Base-by-base conservation (phyloP, 1,284 basidiomycete species). In the Papiliotrema terrestris region DNA sequence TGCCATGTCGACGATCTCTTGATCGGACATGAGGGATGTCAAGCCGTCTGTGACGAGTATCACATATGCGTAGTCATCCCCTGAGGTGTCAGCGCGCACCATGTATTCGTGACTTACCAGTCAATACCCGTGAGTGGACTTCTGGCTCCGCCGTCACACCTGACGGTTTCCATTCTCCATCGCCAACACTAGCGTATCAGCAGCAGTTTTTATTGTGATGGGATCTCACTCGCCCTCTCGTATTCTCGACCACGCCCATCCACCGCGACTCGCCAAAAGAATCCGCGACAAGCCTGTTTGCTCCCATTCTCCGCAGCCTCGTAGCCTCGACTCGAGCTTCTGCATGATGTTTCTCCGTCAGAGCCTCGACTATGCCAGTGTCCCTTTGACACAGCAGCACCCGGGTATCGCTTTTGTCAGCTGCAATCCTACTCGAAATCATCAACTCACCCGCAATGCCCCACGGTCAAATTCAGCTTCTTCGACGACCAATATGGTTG, bases 71-170 rank as follows among this genome's bases (percentile, higher is more conserved):
- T 87, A 89, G 50, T 87, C 83, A 8, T 78, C 72, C 36, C 87
- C 90, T 90, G 61, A n/a, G 20, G n/a, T 25, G 41, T 51, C 23
- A 49, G 36, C 42, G 47, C 17, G 35, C 11, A 37, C 11, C 6
- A 32, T 19, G 23, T 47, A 39, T 39, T 45, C 26, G 49, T 9
- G 37, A 62, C 77, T 59, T 52, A 88, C 90, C 89, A 63, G 86
- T 79, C 14, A 98, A 75, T 1, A 97, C 79, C 65, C 86, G 86
- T 29, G 86, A 84, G 50, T 84, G 80, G n/a, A 98, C 85, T 71
- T 97, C 91, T 3, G 96, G 95, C 74, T 98, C 95, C 29, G 89
- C 88, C 1, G 95, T 98, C 4, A 98, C 89, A 0, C 93, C 94
- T 57, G 87, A 87, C 32, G 82, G 84, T 73, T 97, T 98, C 80